Evolutionary conservation across 768 basidiomycete genomes (phyloP).

Genomic region (Mrakia blollopis): DNA sequence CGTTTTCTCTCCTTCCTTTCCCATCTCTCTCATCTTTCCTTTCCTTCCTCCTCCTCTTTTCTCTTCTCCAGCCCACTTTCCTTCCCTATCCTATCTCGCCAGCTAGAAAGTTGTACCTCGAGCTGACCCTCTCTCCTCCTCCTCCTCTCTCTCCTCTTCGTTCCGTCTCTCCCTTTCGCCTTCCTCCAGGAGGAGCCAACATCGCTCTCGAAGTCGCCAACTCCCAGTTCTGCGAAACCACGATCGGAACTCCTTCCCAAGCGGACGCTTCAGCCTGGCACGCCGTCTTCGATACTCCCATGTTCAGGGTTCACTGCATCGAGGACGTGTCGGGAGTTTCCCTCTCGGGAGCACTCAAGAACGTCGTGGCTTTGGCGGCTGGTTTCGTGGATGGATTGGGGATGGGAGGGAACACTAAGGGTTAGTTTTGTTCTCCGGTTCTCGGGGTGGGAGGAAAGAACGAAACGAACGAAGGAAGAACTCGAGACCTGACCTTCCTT

Average conservation of each 20-base stretch:
- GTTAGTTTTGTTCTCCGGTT: conserved; percentile 33
- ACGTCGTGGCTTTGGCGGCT: conserved; percentile 50
- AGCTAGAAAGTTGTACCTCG: too few relatives aligned
- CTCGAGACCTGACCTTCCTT: background rate
- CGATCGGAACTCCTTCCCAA: conserved; percentile 47
- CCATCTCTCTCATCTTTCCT: background rate
- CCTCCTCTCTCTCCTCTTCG: background rate
- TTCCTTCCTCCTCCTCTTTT: background rate
- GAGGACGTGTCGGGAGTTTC: conserved; percentile 50
- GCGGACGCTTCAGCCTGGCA: conserved; percentile 42
- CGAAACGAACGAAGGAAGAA: too few relatives aligned
- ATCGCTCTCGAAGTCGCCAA: conserved; percentile 43
- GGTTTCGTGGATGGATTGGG: conserved; percentile 49
- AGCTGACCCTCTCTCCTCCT: too few relatives aligned
- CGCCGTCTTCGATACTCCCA: conserved; percentile 41
- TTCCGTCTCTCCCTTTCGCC: too few relatives aligned
- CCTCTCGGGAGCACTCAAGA: conserved; percentile 51
- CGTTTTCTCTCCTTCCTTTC: background rate
- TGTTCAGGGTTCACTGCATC: conserved; percentile 48
- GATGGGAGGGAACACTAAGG: conserved; percentile 49
- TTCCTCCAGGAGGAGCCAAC: conserved; percentile 45
- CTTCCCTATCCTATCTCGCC: background rate
- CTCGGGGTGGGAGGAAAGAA: too few relatives aligned
- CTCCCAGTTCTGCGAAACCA: conserved; percentile 49
- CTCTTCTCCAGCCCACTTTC: background rate